Evolutionary conservation across 768 basidiomycete species (phyloP).

Genomic region (Tulasnella sp.): DNA sequence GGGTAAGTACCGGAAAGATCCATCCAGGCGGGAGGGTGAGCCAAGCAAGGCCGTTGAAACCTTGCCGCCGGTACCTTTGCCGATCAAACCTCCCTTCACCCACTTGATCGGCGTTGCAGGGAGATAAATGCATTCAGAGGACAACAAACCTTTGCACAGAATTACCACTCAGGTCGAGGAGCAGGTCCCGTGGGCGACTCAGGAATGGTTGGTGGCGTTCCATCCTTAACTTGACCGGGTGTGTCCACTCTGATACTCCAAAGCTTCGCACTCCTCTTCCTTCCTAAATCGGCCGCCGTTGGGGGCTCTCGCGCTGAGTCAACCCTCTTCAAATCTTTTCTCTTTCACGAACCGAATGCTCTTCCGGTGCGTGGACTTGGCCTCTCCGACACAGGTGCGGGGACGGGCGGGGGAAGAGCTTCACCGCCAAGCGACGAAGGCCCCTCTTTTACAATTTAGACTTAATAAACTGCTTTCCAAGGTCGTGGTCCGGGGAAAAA

Average conservation of each 20-base stretch:
- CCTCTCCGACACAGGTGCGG: not conserved
- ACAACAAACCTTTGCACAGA: not conserved
- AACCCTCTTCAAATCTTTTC: slow-evolving; percentile 70
- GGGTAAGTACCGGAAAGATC: slow-evolving; percentile 50
- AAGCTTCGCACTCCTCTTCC: slow-evolving; percentile 86
- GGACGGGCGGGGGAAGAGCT: slow-evolving; percentile 14
- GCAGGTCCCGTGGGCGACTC: slow-evolving; percentile 49
- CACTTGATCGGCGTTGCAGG: slow-evolving; percentile 83
- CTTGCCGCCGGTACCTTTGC: slow-evolving; percentile 91
- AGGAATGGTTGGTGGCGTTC: slow-evolving; percentile 38
- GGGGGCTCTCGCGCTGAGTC: slow-evolving; percentile 37
- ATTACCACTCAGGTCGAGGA: slow-evolving; percentile 64
- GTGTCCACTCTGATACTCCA: slow-evolving; percentile 92
- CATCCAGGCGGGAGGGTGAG: slow-evolving; percentile 63
- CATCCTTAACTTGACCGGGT: slow-evolving; percentile 53
- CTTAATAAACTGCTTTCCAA: slow-evolving; percentile 88
- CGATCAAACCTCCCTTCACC: slow-evolving; percentile 96
- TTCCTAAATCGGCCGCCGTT: slow-evolving; percentile 41
- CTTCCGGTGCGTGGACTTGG: slow-evolving; percentile 58
- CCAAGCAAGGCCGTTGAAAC: slow-evolving; percentile 73
- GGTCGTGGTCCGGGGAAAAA: slow-evolving; percentile 88
- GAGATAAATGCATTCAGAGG: slow-evolving; percentile 22
- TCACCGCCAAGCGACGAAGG: slow-evolving; percentile 67
- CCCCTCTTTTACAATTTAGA: slow-evolving; percentile 41
- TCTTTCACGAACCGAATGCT: slow-evolving; percentile 88